These are phyloP conservation scores for Suillus sp. DNA, from an alignment of 768 basidiomycete species.

Conservation along the genomic window DNA sequence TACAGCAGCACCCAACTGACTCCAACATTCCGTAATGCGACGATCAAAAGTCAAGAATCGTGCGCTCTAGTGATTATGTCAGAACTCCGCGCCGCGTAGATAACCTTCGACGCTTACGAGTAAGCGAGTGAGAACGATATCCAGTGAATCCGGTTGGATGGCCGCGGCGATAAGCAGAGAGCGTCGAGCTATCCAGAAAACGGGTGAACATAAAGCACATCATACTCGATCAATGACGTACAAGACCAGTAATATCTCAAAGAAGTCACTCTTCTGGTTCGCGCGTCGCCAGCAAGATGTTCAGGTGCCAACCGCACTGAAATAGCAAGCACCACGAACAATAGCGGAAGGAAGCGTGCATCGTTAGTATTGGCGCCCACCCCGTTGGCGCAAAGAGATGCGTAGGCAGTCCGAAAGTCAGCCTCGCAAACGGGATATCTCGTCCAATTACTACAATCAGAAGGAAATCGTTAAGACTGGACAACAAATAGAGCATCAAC, in stretches of 20 bases:
- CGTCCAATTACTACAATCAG: conserved; percentile 79
- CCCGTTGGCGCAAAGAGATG: conserved; percentile 63
- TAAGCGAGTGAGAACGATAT: conserved; percentile 90
- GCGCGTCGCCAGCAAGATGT: conserved; percentile 77
- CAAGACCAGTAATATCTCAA: conserved; percentile 95
- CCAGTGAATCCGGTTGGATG: conserved; percentile 89
- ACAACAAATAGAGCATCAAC: conserved; percentile 25
- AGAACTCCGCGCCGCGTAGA: not conserved
- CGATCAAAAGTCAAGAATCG: conserved; percentile 72
- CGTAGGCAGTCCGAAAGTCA: conserved; percentile 75
- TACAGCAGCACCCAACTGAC: conserved; percentile 90
- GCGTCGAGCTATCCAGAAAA: conserved; percentile 61
- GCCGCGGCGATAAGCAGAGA: conserved; percentile 90
- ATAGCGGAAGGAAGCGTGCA: conserved; percentile 84
- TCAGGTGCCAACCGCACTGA: conserved; percentile 86
- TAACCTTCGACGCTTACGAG: conserved; percentile 44
- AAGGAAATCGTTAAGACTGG: conserved; percentile 8
- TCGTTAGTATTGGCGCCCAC: conserved; percentile 70
- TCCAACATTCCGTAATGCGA: conserved; percentile 94
- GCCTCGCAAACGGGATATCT: conserved; percentile 88
- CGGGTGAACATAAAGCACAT: conserved; percentile 23
- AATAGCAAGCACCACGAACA: conserved; percentile 91
- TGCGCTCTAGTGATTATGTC: conserved; percentile 52
- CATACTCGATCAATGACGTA: conserved; percentile 44
- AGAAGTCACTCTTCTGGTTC: conserved; percentile 74